Base-by-base conservation (phyloP, 2,329 filamentous ascomycete species). In the Intubia oerlemansii region DNA sequence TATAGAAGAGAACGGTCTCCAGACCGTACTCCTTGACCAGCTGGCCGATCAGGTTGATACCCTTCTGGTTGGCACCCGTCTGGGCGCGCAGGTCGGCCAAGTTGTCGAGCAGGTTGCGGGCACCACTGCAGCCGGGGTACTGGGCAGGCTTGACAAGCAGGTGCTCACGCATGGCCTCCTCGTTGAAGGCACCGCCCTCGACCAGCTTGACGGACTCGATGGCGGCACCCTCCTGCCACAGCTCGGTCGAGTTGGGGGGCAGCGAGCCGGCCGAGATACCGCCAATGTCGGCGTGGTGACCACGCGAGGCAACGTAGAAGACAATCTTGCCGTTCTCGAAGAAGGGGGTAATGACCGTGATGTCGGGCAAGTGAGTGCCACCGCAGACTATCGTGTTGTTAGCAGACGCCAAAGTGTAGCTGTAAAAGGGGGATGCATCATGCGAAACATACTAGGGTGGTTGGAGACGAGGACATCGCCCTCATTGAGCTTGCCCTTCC, bases 391-490 rank as follows among this genome's bases (percentile, higher is more conserved):
- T n/a, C n/a, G n/a, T n/a, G n/a, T n/a, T n/a, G n/a, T n/a, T n/a
- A n/a, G n/a, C n/a, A 27, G 7, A 27, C 29, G 17, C n/a, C n/a
- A 20, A 17, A 5, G 12, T 14, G 13, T 6, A n/a, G 18, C 15
- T 2, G 4, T 8, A 20, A 15, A 20, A 10, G 6, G n/a, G 12
- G 19, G 8, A 7, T n/a, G 11, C 4, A 15, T 5, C 11, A 15
- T 16, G 7, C 16, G 13, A 11, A 15, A 15, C 26, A n/a, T 22
- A 23, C n/a, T n/a, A n/a, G 79, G 79, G 42, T 85, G 79, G 39
- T 88, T 88, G 1, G 76, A 77, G 4, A 85, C 74, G 17, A 88
- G 62, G 0, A 88, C 79, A 44, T 88, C 79, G 16, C 79, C 79
- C 32, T 64, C 70, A 41, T 78, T 76, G 29, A 88, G 53, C 39